phyloP scores from a whole-genome alignment of 345 rosid genomes.

The Isatis tinctoria region DNA sequence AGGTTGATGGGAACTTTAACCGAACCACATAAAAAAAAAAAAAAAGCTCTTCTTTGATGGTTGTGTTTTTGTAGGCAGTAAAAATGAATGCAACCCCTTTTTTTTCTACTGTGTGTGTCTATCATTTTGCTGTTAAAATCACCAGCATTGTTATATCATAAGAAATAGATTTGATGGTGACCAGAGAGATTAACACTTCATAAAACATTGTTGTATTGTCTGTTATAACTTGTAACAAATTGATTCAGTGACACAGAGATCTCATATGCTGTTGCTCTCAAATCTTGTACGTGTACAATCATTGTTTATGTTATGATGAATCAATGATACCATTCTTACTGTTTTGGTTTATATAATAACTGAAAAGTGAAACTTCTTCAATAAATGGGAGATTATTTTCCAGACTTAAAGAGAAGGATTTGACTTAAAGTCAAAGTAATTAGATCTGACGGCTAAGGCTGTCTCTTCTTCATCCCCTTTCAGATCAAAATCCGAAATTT shows the following conservation, averaged over 20 bases:
- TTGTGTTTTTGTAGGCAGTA: constrained; percentile 28
- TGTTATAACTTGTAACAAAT: constrained; percentile 12
- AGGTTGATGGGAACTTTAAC: constrained; percentile 59
- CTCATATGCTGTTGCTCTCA: constrained; percentile 1
- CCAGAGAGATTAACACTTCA: constrained; percentile 13
- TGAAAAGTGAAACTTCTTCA: neutral
- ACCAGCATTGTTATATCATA: constrained; percentile 10
- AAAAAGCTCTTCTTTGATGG: constrained; percentile 3
- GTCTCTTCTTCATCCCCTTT: constrained; percentile 2
- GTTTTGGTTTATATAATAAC: neutral
- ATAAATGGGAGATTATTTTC: neutral
- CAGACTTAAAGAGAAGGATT: constrained; percentile 6
- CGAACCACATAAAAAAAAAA: constrained; percentile 37
- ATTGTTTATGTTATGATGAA: constrained; percentile 9
- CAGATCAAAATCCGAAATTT: constrained; percentile 32
- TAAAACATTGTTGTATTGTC: constrained; percentile 15
- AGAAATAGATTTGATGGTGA: constrained; percentile 10
- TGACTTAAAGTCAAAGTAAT: constrained; percentile 36
- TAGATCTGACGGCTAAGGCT: constrained; percentile 24
- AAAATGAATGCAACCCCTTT: constrained; percentile 18
- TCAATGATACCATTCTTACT: neutral
- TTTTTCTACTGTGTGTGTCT: neutral
- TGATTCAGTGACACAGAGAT: constrained; percentile 19
- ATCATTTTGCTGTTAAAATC: constrained; percentile 11
- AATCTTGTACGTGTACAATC: neutral